Percentiles rank a stretch among this genome's conserved stretches.
Evolutionary conservation across 2,329 filamentous ascomycete species (phyloP).

Genomic region (Verticillium nubilum): DNA sequence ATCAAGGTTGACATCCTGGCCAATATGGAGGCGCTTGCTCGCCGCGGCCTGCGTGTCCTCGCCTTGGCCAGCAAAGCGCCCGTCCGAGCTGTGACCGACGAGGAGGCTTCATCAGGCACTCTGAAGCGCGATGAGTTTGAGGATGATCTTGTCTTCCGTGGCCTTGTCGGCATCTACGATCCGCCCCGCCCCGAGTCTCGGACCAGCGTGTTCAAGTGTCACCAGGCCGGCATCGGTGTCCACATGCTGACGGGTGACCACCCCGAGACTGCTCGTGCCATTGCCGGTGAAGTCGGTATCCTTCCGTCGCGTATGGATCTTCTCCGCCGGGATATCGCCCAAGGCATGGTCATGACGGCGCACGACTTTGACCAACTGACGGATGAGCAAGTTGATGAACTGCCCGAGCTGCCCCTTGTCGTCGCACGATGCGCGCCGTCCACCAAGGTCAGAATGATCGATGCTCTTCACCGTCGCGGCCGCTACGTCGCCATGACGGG

Average conservation of each 20-base stretch:
- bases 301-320: constrained; percentile 41
- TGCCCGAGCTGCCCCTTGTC: constrained; percentile 59
- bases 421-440: constrained; percentile 66
- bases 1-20: constrained; percentile 47
- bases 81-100: constrained; percentile 12
- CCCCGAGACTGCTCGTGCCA: constrained; percentile 53
- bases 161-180: constrained; percentile 63
- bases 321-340: constrained; percentile 44
- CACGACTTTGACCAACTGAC: constrained; percentile 58
- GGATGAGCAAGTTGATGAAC: constrained; percentile 55
- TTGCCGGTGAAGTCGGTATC: constrained; percentile 56
- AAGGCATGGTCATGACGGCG: constrained; percentile 57
- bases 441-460: constrained; percentile 71
- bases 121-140: constrained; percentile 46
- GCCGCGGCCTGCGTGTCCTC: constrained; percentile 60
- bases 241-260: constrained; percentile 65
- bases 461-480: constrained; percentile 60
- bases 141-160: constrained; percentile 53
- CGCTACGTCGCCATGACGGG: constrained; percentile 64
- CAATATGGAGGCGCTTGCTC: constrained; percentile 63
- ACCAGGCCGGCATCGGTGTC: constrained; percentile 53
- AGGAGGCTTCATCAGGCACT: constrained; percentile 20
- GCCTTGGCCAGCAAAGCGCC: constrained; percentile 43
- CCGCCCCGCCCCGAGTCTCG: constrained; percentile 59
- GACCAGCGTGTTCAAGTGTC: constrained; percentile 48